Evolutionary conservation across 108 stramenopile species (phyloP).

Genomic region (Craspedostauros australis): DNA sequence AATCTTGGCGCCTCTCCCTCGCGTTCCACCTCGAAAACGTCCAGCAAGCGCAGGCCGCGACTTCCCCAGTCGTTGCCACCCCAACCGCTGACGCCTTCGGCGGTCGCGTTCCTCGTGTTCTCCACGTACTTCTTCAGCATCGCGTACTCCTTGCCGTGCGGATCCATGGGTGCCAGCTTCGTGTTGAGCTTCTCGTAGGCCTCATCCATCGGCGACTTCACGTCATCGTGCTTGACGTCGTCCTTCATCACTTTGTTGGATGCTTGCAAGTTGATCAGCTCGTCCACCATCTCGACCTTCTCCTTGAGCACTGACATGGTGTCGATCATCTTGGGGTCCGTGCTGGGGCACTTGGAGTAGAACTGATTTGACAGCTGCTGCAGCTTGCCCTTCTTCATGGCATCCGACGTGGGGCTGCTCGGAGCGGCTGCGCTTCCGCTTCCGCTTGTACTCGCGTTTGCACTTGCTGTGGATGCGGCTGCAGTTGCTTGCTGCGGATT

Average conservation of each 20-base stretch:
- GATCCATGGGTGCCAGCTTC: slow-evolving; percentile 2
- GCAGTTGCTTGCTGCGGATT: too few species aligned
- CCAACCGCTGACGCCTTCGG: background rate
- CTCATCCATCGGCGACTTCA: background rate
- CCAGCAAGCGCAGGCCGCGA: slow-evolving; percentile 8
- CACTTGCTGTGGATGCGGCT: too few species aligned
- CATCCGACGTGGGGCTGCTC: too few species aligned
- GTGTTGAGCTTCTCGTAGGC: background rate
- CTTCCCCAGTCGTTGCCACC: background rate
- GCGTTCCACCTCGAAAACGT: slow-evolving; percentile 8
- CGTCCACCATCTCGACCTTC: slow-evolving; percentile 7
- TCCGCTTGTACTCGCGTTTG: too few species aligned
- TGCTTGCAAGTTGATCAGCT: slow-evolving; percentile 5
- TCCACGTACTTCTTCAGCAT: slow-evolving; percentile 1
- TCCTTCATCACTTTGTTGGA: slow-evolving; percentile 1
- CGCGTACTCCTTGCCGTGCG: background rate
- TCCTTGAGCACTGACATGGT: slow-evolving; percentile 2
- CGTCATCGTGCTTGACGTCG: background rate
- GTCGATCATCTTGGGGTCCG: slow-evolving; percentile 1
- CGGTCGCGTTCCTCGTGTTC: slow-evolving; percentile 1
- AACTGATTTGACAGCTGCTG: slow-evolving; percentile 5
- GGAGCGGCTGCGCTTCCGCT: too few species aligned
- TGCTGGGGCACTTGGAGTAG: slow-evolving; percentile 4
- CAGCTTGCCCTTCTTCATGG: background rate
- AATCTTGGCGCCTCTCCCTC: slow-evolving; percentile 12